phyloP scores from a whole-genome alignment of 2,329 filamentous ascomycete genomes.

The Diaporthe helianthi region DNA sequence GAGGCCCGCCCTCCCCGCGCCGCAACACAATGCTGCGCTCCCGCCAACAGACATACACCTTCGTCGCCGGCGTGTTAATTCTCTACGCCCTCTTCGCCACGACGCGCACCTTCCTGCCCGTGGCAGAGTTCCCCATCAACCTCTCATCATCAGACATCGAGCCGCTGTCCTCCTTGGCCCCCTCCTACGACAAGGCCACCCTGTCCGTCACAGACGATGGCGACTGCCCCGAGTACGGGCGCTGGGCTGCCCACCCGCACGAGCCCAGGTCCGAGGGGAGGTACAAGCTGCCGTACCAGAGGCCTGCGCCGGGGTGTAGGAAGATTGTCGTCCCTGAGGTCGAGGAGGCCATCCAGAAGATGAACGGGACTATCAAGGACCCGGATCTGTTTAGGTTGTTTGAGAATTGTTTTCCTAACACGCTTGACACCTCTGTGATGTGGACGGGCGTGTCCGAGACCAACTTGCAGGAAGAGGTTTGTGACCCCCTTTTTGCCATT shows the following conservation, averaged over 20 bases:
- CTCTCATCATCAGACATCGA: constrained; percentile 14
- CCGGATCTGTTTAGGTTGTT: constrained; percentile 75
- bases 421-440: constrained; percentile 72
- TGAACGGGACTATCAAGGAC: constrained; percentile 44
- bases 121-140: constrained; percentile 21
- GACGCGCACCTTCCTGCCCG: constrained; percentile 26
- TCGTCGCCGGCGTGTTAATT: constrained; percentile 27
- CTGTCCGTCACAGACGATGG: constrained; percentile 24
- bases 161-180: neutral
- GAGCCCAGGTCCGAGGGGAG: constrained; percentile 43
- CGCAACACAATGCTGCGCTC: constrained; percentile 33
- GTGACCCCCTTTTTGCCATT: neutral
- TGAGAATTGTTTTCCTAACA: constrained; percentile 79
- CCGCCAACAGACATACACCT: constrained; percentile 29
- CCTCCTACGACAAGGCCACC: constrained; percentile 13
- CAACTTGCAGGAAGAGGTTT: constrained; percentile 47
- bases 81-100: constrained; percentile 32
- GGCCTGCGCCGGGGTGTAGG: constrained; percentile 72
- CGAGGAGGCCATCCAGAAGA: constrained; percentile 67
- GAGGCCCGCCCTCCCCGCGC: constrained; percentile 29
- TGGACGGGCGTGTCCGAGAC: constrained; percentile 68
- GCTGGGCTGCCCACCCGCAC: constrained; percentile 41
- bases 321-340: constrained; percentile 75
- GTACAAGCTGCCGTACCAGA: constrained; percentile 46
- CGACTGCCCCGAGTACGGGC: constrained; percentile 42